A percentile compares a stretch with the other conserved stretches of the same genome.
These are phyloP conservation scores for Flaveria trinervia DNA, from an alignment of 129 eudicot genomes.

Conservation along the genomic window DNA sequence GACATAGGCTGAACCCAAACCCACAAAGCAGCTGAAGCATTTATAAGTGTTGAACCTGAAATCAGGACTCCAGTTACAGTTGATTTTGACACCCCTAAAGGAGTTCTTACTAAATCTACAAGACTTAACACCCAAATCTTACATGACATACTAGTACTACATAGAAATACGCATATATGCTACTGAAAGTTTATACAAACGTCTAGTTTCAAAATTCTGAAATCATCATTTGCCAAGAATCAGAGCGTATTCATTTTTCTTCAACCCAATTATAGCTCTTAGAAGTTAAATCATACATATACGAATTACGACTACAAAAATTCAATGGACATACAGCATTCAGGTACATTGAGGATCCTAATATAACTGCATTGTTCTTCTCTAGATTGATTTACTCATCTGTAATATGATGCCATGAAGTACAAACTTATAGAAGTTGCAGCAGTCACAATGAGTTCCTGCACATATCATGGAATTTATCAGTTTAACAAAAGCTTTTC, in stretches of 20 bases:
- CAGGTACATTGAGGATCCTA: conserved; percentile 9
- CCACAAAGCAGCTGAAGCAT: no score
- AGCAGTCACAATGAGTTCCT: conserved; percentile 80
- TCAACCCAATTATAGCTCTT: conserved; percentile 17
- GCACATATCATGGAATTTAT: conserved; percentile 24
- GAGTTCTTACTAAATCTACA: no score
- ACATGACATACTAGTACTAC: no score
- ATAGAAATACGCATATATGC: no score
- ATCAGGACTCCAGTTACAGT: no score
- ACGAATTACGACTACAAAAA: conserved; percentile 31
- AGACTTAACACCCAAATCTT: no score
- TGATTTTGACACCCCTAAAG: no score
- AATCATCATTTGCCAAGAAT: not conserved
- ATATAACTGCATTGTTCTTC: not conserved
- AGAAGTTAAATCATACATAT: conserved; percentile 14
- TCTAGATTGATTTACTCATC: conserved; percentile 40
- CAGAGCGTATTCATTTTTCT: not conserved
- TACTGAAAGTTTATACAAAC: no score
- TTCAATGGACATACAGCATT: conserved; percentile 3
- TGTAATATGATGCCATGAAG: conserved; percentile 73
- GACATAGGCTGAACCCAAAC: no score
- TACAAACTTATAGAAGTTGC: conserved; percentile 52
- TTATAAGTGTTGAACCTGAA: no score
- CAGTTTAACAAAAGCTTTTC: conserved; percentile 5
- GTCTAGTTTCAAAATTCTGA: no score